phyloP scores from a whole-genome alignment of 306 rosid genomes.

The Chamaecrista fasciculata region DNA sequence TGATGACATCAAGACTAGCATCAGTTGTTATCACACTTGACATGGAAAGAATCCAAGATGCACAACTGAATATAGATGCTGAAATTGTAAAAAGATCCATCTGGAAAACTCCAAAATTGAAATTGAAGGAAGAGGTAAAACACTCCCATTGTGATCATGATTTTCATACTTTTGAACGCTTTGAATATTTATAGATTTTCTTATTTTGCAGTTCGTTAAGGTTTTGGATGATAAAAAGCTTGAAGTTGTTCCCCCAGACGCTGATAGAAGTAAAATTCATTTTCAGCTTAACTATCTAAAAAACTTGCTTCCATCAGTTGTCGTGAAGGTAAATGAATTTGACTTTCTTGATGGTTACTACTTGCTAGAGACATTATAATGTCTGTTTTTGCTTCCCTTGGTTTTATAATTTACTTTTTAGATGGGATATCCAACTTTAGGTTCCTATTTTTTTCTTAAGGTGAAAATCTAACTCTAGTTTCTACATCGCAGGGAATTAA shows the following conservation, averaged over 20 bases:
- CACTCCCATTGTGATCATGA: conserved; percentile 22
- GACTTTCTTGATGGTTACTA: conserved; percentile 19
- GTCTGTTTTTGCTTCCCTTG: neutral
- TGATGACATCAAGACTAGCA: conserved; percentile 55
- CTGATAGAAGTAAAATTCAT: conserved; percentile 65
- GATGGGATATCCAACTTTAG: conserved; percentile 12
- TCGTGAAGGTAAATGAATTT: conserved; percentile 60
- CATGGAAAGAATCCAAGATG: conserved; percentile 63
- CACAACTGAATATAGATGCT: conserved; percentile 67
- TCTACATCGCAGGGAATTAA: conserved; percentile 70
- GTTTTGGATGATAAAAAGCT: conserved; percentile 64
- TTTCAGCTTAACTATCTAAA: conserved; percentile 67
- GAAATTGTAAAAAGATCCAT: conserved; percentile 69
- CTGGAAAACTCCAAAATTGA: conserved; percentile 58
- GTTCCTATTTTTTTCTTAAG: too few species aligned
- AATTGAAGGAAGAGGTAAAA: conserved; percentile 77
- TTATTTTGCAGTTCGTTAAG: conserved; percentile 65
- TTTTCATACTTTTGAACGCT: conserved; percentile 19
- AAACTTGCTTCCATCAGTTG: conserved; percentile 67
- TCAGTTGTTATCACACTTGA: conserved; percentile 63
- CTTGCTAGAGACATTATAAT: conserved; percentile 2
- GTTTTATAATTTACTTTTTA: conserved; percentile 14
- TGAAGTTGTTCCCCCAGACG: conserved; percentile 53
- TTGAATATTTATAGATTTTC: conserved; percentile 25
- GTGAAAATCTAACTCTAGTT: too few species aligned